Evolutionary conservation across 352 stramenopile species (phyloP), one percentile per base, ranked within the genome.

Genomic region (Hyaloperonospora brassicae): DNA sequence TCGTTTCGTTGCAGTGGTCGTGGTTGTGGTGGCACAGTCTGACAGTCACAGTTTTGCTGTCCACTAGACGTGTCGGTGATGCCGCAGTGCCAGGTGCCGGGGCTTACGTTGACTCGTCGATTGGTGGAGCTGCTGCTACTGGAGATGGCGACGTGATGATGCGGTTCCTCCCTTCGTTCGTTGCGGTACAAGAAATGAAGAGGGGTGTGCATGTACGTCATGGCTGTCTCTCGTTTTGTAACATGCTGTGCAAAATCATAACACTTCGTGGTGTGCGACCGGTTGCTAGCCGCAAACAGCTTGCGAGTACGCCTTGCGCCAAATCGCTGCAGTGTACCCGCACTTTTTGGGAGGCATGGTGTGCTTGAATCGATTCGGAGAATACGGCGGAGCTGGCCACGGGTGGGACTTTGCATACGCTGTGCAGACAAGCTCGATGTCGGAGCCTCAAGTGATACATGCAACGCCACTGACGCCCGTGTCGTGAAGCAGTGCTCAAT

Each of bases 141-240:
- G 87, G 87, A 49, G 87, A 96, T 52, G 88, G 87, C 23, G 88
- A 96, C 59, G 62, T 97, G 25, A 96, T 97, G 86, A 95, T 97
- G 87, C 82, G 86, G 10, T 96, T 97, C 57, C 43, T 95, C 30
- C 88, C 87, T 5, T 81, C 88, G 13, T 93, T 86, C 59, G 74
- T 86, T 34, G 83, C 83, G 0, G 83, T 93, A 0, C 75, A 89
- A 50, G 78, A 91, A 50, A 93, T 93, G 83, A 81, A 66, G 17
- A 72, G 52, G 21, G 83, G 80, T 24, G 44, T 80, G 1, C 83
- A 91, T 50, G 83, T 93, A 72, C 38, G 78, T 44, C 11, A 44
- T 5, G n/a, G 5, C 22, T 44, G 5, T 44, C 8, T 24, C 24
- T 2, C 34, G 10, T n/a, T 14, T 21, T 41, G 24, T 43, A 14